Base-by-base conservation (phyloP, 495 filamentous ascomycete species). In the Penicillium steckii region DNA sequence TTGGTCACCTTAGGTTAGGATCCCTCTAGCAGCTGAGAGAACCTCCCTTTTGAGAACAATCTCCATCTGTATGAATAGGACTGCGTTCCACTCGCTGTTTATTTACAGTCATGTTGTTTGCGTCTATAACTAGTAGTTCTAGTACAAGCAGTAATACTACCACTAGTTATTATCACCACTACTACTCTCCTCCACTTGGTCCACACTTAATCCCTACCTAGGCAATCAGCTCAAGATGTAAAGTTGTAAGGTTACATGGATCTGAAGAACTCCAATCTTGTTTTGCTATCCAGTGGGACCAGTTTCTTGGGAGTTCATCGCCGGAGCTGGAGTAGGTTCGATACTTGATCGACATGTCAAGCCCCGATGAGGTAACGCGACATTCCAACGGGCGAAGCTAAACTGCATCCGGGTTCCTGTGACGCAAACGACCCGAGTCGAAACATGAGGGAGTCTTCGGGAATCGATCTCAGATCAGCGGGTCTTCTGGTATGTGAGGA, bases 391-490 rank as follows among this genome's bases (percentile, higher is more conserved):
- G 48, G 53, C 30, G 35, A 46, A 41, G 57, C 65, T 67, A 69
- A 59, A 61, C 66, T 60, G 55, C 49, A 64, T 65, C 61, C 64
- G 68, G 66, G 52, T 27, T 25, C 35, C 49, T 45, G 57, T 67
- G 65, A 71, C 64, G 66, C 66, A 69, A 71, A 71, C 68, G 63
- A 57, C 27, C 35, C 8, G 32, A 44, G 18, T 35, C 17, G 21
- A 13, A 10, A 8, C 10, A 43, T 52, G 42, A 24, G 42, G 44
- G 6, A 37, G 33, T 3, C 13, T 19, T n/a, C n/a, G 33, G 8
- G 13, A 10, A 15, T 37, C 15, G 33, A 41, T 41, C 21, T 41
- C 18, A 41, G 38, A 41, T 21, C 6, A 21, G 18, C 10, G 51
- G 37, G 35, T 19, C 17, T n/a, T n/a, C 19, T 8, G 32, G 48